Evolutionary conservation across 176 grass and related monocot genomes (phyloP), one percentile per base, ranked within the genome.

Genomic region (Luzula sylvatica): DNA sequence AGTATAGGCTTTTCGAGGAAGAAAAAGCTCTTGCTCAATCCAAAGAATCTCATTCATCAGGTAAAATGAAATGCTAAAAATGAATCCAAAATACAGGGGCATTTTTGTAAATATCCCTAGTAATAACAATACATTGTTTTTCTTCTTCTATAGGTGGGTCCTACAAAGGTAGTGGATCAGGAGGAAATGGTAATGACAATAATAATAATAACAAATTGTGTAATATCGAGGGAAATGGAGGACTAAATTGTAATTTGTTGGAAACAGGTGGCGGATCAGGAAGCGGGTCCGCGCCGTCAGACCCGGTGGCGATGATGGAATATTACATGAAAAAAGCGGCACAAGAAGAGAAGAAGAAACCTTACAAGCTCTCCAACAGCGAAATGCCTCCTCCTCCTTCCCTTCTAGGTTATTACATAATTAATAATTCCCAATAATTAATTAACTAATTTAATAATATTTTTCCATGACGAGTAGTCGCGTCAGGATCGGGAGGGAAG

Each of bases 311-410:
- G 22, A 78, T 87, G 72, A 92, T 98, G 93, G 93, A 98, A 58
- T 98, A 79, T 61, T 92, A 90, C 46, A 82, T 80, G 69, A 98
- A 98, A 58, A 98, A 87, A 54, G 93, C 82, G 48, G 93, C 93
- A 27, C 77, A 74, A 30, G 93, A 92, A 76, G 93, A 98, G 65
- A 66, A 73, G 50, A 78, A 61, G 72, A 92, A 75, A 53, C 93
- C 68, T 47, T 72, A 24, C 8, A 88, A 67, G 41, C 75, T 69
- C 23, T 86, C 81, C 8, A 98, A 98, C 75, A 78, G 89, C 65
- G 86, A 98, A 77, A 98, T 98, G 93, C 93, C 93, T 26, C 93
- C 93, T 53, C 93, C 93, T 55, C 77, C 86, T 41, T 92, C 75
- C 42, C 81, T 96, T 77, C 93, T 83, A 79, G 86, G 92, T 98